Evolutionary conservation across 805 yeast genomes (phyloP).

Genomic region (Candida michaelii): DNA sequence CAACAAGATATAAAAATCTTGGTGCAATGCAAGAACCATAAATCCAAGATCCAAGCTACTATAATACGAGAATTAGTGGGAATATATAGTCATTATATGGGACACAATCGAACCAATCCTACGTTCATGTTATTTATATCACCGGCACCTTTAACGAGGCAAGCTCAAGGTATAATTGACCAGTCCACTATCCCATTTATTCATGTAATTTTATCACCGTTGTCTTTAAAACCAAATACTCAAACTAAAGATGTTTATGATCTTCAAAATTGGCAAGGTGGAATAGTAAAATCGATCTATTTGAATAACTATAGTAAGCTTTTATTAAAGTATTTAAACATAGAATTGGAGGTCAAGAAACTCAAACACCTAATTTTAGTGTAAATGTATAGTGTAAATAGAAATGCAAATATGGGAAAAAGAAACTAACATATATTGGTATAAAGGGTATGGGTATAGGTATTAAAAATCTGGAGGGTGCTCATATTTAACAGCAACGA

Average conservation of each 20-base stretch:
- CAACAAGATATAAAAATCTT: conserved; percentile 37
- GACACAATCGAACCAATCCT: conserved; percentile 16
- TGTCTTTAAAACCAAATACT: conserved; percentile 15
- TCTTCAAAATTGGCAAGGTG: conserved; percentile 38
- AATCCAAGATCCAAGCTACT: conserved; percentile 43
- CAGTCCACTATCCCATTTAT: conserved; percentile 46
- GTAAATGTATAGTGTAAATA: no score
- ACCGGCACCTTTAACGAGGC: conserved; percentile 47
- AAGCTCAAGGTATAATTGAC: conserved; percentile 47
- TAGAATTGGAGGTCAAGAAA: conserved; percentile 25
- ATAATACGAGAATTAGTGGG: conserved; percentile 56
- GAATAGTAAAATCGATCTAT: conserved; percentile 23
- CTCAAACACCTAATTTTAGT: conserved; percentile 13
- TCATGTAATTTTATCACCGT: conserved; percentile 40
- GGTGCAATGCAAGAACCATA: conserved; percentile 58
- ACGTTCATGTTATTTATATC: conserved; percentile 45
- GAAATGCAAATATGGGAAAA: no score
- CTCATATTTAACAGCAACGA: conserved; percentile 14
- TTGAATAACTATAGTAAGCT: conserved; percentile 22
- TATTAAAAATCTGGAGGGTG: conserved; percentile 12
- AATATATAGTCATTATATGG: conserved; percentile 41
- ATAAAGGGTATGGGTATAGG: conserved; percentile 2
- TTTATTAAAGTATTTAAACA: conserved; percentile 24
- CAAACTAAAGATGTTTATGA: conserved; percentile 20
- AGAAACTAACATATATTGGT: no score